Evolutionary conservation across 129 eudicot genomes (phyloP).

Genomic region (Sambucus nigra): DNA sequence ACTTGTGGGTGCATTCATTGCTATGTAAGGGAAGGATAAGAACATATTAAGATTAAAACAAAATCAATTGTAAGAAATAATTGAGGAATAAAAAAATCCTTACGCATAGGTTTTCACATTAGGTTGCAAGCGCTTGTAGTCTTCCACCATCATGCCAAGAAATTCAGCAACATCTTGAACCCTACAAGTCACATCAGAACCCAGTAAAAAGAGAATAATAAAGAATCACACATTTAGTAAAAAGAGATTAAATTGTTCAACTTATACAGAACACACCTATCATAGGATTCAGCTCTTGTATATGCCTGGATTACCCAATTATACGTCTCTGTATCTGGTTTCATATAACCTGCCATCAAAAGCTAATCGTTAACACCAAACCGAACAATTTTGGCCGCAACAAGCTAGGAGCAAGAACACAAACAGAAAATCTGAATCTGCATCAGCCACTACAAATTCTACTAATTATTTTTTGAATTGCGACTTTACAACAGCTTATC

Average conservation of each 20-base stretch:
- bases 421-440: neutral
- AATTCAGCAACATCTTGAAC: conserved; percentile 95
- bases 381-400: neutral
- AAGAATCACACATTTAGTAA: conserved; percentile 3
- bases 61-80: too few species aligned
- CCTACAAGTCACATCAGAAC: conserved; percentile 32
- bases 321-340: conserved; percentile 97
- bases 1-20: too few species aligned
- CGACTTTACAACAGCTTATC: too few species aligned
- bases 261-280: conserved; percentile 54
- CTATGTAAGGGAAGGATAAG: too few species aligned
- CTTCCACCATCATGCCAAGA: conserved; percentile 98
- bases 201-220: neutral
- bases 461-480: neutral
- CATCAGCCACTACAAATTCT: neutral
- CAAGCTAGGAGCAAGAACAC: neutral
- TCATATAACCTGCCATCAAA: conserved; percentile 69
- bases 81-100: conserved; percentile 16
- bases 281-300: conserved; percentile 91
- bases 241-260: neutral
- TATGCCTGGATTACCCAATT: conserved; percentile 97
- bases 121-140: conserved; percentile 75
- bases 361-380: conserved; percentile 9
- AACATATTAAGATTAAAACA: neutral
- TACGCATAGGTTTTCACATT: conserved; percentile 92